These are phyloP conservation scores for Isoetes taiwanensis DNA, from an alignment of 75 land plant genomes.

Conservation along the genomic window DNA sequence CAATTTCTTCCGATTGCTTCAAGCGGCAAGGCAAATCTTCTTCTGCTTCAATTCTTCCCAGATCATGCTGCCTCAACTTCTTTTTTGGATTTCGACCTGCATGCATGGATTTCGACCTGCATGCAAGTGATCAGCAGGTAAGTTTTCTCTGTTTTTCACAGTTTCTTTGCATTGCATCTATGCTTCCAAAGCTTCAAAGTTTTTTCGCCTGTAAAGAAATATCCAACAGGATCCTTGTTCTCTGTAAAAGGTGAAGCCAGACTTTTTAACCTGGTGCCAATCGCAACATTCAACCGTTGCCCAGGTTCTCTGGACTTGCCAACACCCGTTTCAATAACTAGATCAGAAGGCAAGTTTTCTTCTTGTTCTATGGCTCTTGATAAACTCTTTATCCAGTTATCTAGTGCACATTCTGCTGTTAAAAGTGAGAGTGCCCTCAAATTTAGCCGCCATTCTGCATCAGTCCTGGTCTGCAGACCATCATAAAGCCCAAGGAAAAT, in stretches of 20 bases:
- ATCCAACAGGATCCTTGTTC: background rate
- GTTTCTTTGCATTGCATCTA: too few species aligned
- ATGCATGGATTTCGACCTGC: too few species aligned
- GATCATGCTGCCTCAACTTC: too few species aligned
- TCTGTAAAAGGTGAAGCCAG: background rate
- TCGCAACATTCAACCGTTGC: background rate
- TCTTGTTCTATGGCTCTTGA: background rate
- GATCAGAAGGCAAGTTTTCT: background rate
- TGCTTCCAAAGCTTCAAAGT: too few species aligned
- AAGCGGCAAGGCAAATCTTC: too few species aligned
- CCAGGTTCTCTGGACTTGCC: background rate
- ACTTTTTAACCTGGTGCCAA: background rate
- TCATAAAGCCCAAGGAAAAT: background rate
- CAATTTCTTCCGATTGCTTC: too few species aligned
- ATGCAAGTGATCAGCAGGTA: too few species aligned
- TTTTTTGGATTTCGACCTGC: too few species aligned
- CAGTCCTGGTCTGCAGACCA: background rate
- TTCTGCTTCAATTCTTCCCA: too few species aligned
- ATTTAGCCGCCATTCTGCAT: background rate
- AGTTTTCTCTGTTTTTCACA: too few species aligned
- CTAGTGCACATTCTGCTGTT: constrained; percentile 1
- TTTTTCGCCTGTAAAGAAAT: too few species aligned
- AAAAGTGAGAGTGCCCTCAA: background rate
- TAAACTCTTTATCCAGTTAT: background rate
- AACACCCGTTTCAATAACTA: background rate